Evolutionary conservation across 2,329 filamentous ascomycete genomes (phyloP).

Genomic region (Fusarium bulbicola): DNA sequence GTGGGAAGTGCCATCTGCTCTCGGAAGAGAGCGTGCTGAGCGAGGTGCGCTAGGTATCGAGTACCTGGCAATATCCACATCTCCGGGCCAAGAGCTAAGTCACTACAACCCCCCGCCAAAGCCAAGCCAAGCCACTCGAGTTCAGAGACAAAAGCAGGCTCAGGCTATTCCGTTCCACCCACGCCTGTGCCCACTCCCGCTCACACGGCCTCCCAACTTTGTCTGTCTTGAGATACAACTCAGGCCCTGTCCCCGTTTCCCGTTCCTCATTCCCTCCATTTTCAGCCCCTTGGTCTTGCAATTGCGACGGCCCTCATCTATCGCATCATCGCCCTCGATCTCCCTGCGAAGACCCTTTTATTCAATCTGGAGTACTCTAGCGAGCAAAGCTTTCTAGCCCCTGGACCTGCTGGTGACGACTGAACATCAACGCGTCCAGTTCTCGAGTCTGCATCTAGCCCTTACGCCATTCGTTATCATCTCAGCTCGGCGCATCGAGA

Average conservation of each 20-base stretch:
- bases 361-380: slow-evolving; percentile 1
- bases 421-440: slow-evolving; percentile 23
- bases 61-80: slow-evolving; percentile 14
- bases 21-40: slow-evolving; percentile 19
- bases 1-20: slow-evolving; percentile 38
- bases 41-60: slow-evolving; percentile 5
- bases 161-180: slow-evolving; percentile 38
- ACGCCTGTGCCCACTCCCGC: slow-evolving; percentile 36
- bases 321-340: slow-evolving; percentile 32
- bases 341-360: slow-evolving; percentile 20
- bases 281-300: slow-evolving; percentile 37
- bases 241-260: slow-evolving; percentile 39
- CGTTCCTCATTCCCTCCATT: slow-evolving; percentile 37
- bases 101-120: slow-evolving; percentile 22
- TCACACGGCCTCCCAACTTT: slow-evolving; percentile 38
- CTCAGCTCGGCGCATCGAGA: slow-evolving; percentile 20
- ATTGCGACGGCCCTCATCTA: slow-evolving; percentile 40
- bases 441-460: slow-evolving; percentile 12
- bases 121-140: slow-evolving; percentile 24
- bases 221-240: slow-evolving; percentile 45
- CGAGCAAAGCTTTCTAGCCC: slow-evolving; percentile 21
- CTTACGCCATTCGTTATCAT: slow-evolving; percentile 6
- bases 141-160: slow-evolving; percentile 31
- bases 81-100: slow-evolving; percentile 20
- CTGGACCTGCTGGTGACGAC: slow-evolving; percentile 6